These are phyloP conservation scores for Scleroderma bovista DNA, from an alignment of 768 basidiomycete species.

Conservation along the genomic window DNA sequence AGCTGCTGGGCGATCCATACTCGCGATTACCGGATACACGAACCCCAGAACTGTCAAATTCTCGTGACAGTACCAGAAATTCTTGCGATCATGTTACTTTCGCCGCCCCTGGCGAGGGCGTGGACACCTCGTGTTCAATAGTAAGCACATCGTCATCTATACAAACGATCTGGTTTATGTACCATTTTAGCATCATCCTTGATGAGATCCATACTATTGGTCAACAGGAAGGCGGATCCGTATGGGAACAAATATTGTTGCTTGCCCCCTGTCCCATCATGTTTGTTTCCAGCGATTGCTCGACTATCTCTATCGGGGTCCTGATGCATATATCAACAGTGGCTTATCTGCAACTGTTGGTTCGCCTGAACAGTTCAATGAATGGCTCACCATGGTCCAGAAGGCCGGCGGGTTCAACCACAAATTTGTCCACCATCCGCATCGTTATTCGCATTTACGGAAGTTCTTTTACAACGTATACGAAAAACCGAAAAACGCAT, in stretches of 20 bases:
- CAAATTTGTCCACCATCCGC: slow-evolving; percentile 54
- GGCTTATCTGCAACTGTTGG: slow-evolving; percentile 73
- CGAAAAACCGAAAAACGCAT: slow-evolving; percentile 3
- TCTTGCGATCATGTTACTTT: slow-evolving; percentile 62
- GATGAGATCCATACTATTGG: slow-evolving; percentile 58
- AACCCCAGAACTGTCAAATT: slow-evolving; percentile 65
- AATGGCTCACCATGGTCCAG: slow-evolving; percentile 62
- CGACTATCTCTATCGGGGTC: not conserved
- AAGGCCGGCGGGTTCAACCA: slow-evolving; percentile 52
- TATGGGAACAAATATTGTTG: slow-evolving; percentile 73
- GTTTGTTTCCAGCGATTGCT: slow-evolving; percentile 32
- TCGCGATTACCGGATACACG: slow-evolving; percentile 55
- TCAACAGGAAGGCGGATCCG: slow-evolving; percentile 60
- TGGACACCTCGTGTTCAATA: slow-evolving; percentile 64
- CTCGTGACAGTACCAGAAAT: slow-evolving; percentile 72
- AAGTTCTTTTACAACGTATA: slow-evolving; percentile 53
- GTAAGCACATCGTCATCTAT: slow-evolving; percentile 19
- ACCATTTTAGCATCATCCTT: slow-evolving; percentile 51
- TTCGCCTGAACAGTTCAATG: slow-evolving; percentile 55
- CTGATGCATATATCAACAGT: slow-evolving; percentile 25
- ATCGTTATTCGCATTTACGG: slow-evolving; percentile 70
- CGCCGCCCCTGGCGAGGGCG: slow-evolving; percentile 51
- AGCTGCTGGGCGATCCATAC: slow-evolving; percentile 64
- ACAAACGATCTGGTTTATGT: not conserved
- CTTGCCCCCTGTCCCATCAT: slow-evolving; percentile 69